phyloP scores from a whole-genome alignment of 2,329 filamentous ascomycete species.

The Penicillium paneum region DNA sequence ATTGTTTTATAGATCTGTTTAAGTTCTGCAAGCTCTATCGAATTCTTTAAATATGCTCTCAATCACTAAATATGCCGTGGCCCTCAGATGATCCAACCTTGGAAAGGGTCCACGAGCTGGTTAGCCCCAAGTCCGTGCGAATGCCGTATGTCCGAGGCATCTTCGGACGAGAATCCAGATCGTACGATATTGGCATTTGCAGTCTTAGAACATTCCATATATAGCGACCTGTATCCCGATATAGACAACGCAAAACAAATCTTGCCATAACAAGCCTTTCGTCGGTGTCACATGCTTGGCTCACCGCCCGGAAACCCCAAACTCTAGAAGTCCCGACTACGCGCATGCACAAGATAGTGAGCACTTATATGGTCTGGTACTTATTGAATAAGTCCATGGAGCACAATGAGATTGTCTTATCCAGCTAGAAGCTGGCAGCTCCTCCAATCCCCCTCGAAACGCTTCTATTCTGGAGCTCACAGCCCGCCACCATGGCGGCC shows the following conservation, averaged over 20 bases:
- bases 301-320: conserved; percentile 12
- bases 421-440: conserved; percentile 33
- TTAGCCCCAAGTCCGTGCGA: conserved; percentile 5
- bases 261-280: neutral
- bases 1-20: neutral
- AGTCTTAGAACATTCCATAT: neutral
- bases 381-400: conserved; percentile 25
- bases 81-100: neutral
- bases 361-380: neutral
- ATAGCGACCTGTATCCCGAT: neutral
- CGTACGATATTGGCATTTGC: neutral
- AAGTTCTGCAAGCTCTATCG: neutral
- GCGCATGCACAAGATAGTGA: neutral
- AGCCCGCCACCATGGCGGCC: conserved; percentile 57
- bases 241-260: neutral
- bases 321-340: neutral
- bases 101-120: neutral
- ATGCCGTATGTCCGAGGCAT: conserved; percentile 1
- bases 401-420: conserved; percentile 38
- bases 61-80: neutral
- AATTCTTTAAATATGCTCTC: neutral
- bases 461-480: conserved; percentile 28
- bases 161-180: neutral
- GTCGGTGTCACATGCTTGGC: conserved; percentile 11
- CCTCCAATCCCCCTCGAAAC: conserved; percentile 24